A percentile compares a stretch with the other conserved stretches of the same genome.
phyloP scores from a whole-genome alignment of 2,329 filamentous ascomycete species.

The Talaromyces sp. region DNA sequence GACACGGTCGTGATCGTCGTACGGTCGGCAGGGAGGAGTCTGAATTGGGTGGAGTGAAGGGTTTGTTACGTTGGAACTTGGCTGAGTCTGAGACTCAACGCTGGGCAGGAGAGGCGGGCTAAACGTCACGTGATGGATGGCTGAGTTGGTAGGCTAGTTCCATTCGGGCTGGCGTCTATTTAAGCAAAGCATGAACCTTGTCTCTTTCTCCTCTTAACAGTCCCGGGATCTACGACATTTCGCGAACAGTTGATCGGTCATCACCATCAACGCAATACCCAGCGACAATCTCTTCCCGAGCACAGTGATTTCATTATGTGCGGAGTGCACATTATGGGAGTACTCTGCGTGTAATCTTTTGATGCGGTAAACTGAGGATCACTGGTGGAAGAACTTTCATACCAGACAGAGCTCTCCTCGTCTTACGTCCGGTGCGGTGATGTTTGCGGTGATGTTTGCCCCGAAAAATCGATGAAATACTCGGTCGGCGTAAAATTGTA shows the following conservation, averaged over 20 bases:
- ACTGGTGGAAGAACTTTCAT: neutral
- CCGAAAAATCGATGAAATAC: neutral
- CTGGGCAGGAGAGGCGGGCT: neutral
- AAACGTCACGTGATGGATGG: neutral
- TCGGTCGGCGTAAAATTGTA: no score
- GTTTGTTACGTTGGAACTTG: neutral
- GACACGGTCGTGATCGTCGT: neutral
- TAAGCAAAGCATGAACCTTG: neutral
- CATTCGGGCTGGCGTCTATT: neutral
- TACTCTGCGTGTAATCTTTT: no score
- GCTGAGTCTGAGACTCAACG: neutral
- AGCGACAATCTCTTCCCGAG: neutral
- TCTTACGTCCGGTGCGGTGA: neutral
- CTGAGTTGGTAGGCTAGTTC: neutral
- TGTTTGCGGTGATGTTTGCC: neutral
- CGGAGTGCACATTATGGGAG: no score
- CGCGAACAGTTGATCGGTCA: neutral
- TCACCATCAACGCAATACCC: neutral
- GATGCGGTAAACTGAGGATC: neutral
- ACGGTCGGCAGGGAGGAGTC: neutral
- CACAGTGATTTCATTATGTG: neutral
- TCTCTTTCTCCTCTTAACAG: neutral
- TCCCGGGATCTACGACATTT: neutral
- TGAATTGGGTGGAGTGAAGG: constrained; percentile 2
- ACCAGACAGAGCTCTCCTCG: neutral